Conservation (phyloP, 495 filamentous ascomycete genomes). For the Lasiosphaeria hispida region DNA sequence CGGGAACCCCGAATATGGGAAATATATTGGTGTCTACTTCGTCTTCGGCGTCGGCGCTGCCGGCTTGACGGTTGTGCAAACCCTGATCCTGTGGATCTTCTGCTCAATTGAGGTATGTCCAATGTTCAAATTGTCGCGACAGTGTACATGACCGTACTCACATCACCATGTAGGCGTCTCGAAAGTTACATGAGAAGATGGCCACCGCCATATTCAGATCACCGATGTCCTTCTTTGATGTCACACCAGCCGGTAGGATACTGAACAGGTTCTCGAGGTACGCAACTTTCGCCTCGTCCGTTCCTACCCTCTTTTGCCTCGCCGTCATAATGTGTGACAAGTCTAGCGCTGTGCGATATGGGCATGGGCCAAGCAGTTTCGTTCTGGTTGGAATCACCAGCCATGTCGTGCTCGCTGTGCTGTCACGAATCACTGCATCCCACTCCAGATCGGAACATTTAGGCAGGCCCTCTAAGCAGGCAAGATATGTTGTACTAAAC, state of each 20-base stretch:
- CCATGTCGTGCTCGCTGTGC: conserved; percentile 14
- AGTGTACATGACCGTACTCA: conserved; percentile 10
- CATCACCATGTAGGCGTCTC: conserved; percentile 61
- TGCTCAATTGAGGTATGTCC: conserved; percentile 87
- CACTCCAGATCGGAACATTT: conserved; percentile 14
- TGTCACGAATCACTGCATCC: conserved; percentile 15
- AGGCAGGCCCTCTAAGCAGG: conserved; percentile 2
- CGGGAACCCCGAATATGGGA: conserved; percentile 71
- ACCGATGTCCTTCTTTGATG: conserved; percentile 99
- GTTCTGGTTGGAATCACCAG: conserved; percentile 14
- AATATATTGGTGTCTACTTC: conserved; percentile 93
- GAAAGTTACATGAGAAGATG: conserved; percentile 97
- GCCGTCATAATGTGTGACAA: conserved; percentile 16
- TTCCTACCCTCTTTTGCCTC: neutral
- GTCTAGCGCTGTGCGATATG: conserved; percentile 16
- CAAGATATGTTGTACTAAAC: conserved; percentile 28
- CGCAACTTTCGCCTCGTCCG: conserved; percentile 23
- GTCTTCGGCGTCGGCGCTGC: conserved; percentile 90
- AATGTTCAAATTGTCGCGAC: conserved; percentile 7
- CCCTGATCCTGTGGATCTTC: conserved; percentile 96
- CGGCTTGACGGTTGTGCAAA: conserved; percentile 82
- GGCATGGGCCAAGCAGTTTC: conserved; percentile 21
- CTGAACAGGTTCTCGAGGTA: conserved; percentile 94
- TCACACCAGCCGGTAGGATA: conserved; percentile 94
- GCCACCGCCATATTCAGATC: conserved; percentile 96